Percentiles rank a stretch among this genome's conserved stretches.
phyloP scores from a whole-genome alignment of 2,329 filamentous ascomycete species.

The Calonectria montana region DNA sequence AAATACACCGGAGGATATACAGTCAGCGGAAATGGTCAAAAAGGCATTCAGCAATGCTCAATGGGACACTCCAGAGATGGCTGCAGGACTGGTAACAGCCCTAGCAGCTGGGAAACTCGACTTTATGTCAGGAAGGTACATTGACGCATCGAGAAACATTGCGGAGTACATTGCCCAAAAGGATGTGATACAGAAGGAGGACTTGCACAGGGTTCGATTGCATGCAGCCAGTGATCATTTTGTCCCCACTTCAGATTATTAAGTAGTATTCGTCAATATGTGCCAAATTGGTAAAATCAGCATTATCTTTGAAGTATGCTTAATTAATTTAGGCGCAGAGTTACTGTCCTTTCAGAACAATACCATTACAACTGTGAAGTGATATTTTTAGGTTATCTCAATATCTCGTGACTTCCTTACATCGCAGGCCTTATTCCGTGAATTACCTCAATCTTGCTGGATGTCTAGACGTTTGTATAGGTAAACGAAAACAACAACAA shows the following conservation, averaged over 20 bases:
- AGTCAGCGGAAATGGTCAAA: neutral
- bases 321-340: too few relatives aligned
- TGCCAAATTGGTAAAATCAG: neutral
- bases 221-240: neutral
- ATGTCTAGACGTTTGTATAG: too few relatives aligned
- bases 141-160: neutral
- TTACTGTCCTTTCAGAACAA: neutral
- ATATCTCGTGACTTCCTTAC: too few relatives aligned
- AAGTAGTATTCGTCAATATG: neutral
- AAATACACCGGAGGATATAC: neutral
- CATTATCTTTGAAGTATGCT: neutral
- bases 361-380: neutral
- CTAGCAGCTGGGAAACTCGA: neutral
- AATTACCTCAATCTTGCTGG: too few relatives aligned
- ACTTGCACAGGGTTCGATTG: neutral
- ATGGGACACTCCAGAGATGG: neutral
- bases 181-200: neutral
- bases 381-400: too few relatives aligned
- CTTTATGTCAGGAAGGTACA: neutral
- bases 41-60: neutral
- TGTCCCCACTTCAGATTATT: neutral
- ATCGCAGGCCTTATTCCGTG: too few relatives aligned
- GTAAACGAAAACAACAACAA: too few relatives aligned
- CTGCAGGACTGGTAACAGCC: neutral
- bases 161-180: neutral